phyloP scores from a whole-genome alignment of 1,284 basidiomycete species.

The Cryptococcus sp. region DNA sequence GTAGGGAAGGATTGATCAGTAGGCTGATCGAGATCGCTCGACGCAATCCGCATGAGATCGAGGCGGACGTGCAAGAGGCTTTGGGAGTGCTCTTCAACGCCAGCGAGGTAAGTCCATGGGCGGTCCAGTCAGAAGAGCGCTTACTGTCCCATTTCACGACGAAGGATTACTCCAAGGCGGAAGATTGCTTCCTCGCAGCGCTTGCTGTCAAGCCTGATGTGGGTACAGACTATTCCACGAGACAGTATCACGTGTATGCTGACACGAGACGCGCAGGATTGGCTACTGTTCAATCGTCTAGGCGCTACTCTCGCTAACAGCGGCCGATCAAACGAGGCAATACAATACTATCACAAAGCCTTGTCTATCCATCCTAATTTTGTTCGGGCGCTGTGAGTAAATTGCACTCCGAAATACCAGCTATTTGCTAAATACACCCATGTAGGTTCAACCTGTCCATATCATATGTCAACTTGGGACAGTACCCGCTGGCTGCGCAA shows the following conservation, averaged over 20 bases:
- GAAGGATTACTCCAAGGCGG: conserved; percentile 84
- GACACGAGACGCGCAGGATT: conserved; percentile 64
- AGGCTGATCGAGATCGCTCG: conserved; percentile 53
- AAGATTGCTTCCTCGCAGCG: conserved; percentile 92
- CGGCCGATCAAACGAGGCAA: conserved; percentile 77
- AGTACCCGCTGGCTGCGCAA: conserved; percentile 77
- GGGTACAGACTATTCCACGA: conserved; percentile 33
- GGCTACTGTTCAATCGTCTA: conserved; percentile 92
- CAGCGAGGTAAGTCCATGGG: conserved; percentile 64
- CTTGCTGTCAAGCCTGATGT: conserved; percentile 84
- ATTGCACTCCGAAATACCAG: background rate
- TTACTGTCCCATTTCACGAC: background rate
- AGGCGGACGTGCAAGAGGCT: conserved; percentile 94
- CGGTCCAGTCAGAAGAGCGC: background rate
- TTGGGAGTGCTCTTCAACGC: conserved; percentile 91
- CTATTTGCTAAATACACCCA: conserved; percentile 6
- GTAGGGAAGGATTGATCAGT: conserved; percentile 39
- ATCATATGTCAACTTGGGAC: conserved; percentile 82
- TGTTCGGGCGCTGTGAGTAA: conserved; percentile 75
- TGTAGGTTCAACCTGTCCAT: conserved; percentile 85
- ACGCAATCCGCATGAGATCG: conserved; percentile 60
- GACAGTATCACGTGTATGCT: conserved; percentile 6
- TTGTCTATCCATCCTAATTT: conserved; percentile 89
- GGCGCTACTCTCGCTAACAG: conserved; percentile 95
- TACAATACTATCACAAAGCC: conserved; percentile 86